Evolutionary conservation across 2,329 filamentous ascomycete genomes (phyloP).

Genomic region (Metarhizium brunneum): DNA sequence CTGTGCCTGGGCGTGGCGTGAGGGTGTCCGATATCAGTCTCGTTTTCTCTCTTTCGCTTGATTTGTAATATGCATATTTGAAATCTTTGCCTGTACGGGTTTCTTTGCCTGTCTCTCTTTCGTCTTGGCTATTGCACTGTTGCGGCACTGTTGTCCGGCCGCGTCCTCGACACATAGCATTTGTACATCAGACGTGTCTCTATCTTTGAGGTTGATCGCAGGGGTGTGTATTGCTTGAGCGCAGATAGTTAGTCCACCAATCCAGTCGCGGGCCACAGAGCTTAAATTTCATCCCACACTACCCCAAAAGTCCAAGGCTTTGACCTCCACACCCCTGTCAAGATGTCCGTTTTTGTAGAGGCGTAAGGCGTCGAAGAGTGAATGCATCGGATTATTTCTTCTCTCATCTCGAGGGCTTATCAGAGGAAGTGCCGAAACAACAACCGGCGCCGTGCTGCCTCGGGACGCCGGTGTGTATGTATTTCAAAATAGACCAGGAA

Average conservation of each 20-base stretch:
- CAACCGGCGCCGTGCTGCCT: neutral
- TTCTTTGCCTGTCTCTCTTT: neutral
- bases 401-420: neutral
- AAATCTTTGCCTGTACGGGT: neutral
- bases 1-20: neutral
- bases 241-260: neutral
- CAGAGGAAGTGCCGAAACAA: neutral
- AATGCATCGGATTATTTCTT: neutral
- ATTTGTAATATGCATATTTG: neutral
- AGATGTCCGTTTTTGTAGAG: neutral
- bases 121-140: neutral
- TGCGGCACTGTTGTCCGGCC: neutral
- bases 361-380: too few relatives aligned
- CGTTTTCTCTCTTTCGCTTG: neutral
- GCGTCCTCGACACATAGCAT: neutral
- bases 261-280: neutral
- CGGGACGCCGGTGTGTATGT: too few relatives aligned
- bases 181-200: neutral
- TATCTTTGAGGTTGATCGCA: neutral
- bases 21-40: neutral
- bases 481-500: too few relatives aligned
- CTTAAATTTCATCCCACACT: neutral
- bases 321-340: neutral
- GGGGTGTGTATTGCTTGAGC: neutral
- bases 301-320: neutral